Base-by-base conservation (phyloP, 345 rosid species). In the Euphorbia pulcherrima region DNA sequence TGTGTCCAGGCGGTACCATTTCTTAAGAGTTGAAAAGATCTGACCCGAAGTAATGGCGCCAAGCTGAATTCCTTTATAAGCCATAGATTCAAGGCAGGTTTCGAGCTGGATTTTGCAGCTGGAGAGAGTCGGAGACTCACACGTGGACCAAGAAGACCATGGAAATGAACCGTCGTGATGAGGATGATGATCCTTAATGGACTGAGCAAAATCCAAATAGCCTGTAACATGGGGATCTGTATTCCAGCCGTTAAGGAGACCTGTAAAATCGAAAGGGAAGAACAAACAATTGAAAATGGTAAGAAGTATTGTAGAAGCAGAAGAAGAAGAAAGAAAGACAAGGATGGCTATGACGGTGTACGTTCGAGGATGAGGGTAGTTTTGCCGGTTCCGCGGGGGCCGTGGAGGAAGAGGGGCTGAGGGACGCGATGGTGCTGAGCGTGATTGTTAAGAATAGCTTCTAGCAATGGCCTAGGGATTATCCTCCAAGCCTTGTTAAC, bases 381-480 rank as follows among this genome's bases (percentile, higher is more conserved):
- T 75, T 94, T 94, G 85, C 97, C 97, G 78, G 81, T 90, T 80
- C 99, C 99, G 26, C 99, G 90, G 68, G 99, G 99, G 53, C 99
- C 97, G 54, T 92, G 97, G 83, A 92, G 82, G 73, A 95, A 80
- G 75, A 95, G 97, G 20, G 97, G 88, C 71, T 95, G 99, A 80
- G 80, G 89, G 62, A 89, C 99, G 33, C 97, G 92, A 85, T 89
- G 97, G 85, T 85, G 93, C 71, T 89, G 96, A 40, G 90, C 93
- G 60, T 95, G 99, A 78, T 88, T 90, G 86, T 87, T 90, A 74
- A 95, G 89, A 51, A 90, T 68, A 5, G 96, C 83, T 80, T 95
- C 99, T 8, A 95, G 80, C 26, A 92, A 77, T 17, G 97, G 93
- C 54, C 89, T 84, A 66, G 97, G 93, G 62, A 89, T 82, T 64